Base-by-base conservation (phyloP, 2,329 filamentous ascomycete species). In the Ophiocordyceps polyrhachis-furcata region DNA sequence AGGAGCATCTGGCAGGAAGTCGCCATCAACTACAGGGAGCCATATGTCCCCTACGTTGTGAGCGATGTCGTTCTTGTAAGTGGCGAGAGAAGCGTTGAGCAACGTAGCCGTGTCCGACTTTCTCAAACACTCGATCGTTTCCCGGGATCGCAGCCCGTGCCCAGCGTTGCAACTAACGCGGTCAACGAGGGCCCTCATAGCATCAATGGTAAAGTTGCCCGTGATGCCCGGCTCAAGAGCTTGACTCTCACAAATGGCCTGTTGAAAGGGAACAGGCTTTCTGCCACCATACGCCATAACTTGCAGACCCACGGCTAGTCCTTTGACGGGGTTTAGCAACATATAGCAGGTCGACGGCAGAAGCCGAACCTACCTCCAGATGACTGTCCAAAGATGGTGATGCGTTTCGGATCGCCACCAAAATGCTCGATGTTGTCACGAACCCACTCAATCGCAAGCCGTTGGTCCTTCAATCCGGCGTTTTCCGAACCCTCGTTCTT, bases 401-500 rank as follows among this genome's bases (percentile, higher is more conserved):
- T 73, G 48, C 72, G 74, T 2, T 62, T 58, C 0, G 76, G 72
- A 51, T 82, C 76, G 2, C 79, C 79, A 3, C 79, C 79, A 54
- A 83, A 83, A 0, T 67, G 61, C 0, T 62, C 68, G 46, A 82
- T 78, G 50, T 81, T 78, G 47, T 77, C 72, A 3, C 71, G 68
- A 0, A 78, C 65, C 65, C 65, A 68, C 41, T 59, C 54, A 1
- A 68, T 51, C 1, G 62, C 63, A 2, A 65, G 49, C 2, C 72
- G 63, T 50, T 76, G 72, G 51, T 79, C 73, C 5, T 66, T 60
- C 6, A 76, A 54, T 1, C 70, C 73, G 2, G 70, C 52, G 47
- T 76, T 76, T 41, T 51, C 46, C 4, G 52, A 54, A 15, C 48
- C 47, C 25, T 53, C 49, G 5, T 25, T 5, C 37, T 45, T 45